Base-by-base conservation (phyloP, 2,329 filamentous ascomycete genomes). In the Didymellaceae sp. region DNA sequence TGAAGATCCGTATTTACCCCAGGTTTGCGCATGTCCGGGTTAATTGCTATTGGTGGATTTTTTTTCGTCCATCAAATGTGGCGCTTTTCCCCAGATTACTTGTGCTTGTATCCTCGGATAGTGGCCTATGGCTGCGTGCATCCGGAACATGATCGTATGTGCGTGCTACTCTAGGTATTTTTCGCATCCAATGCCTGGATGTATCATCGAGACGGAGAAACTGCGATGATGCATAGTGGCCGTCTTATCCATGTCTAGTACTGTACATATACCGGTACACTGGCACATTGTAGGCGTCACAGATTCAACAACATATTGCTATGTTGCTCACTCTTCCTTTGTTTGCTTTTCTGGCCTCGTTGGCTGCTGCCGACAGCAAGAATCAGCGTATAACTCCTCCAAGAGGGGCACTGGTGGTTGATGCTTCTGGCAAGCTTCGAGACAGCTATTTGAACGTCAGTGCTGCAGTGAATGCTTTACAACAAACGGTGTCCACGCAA, bases 361-460 rank as follows among this genome's bases (percentile, higher is more conserved):
- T 33, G 16, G 18, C 25, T 7, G 11, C 39, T 25, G 48, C 48
- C 13, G 35, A 32, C n/a, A 51, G 48, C 25, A 62, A 59, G 11
- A 48, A 57, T n/a, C 38, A 47, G 10, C 40, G 57, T 11, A 55
- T 41, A 1, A 55, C 25, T 13, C 59, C 61, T 9, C 32, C 38
- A 9, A 41, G 34, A 6, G 61, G 61, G 2, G 52, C 61, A 20
- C 8, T 63, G 5, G 50, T 63, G 9, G 61, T 63, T 8, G 61
- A 63, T 38, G 49, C 52, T 2, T 59, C 55, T 1, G 52, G 52
- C 18, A 48, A 52, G 25, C 45, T 60, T 16, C 31, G 33, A 5
- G 47, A 50, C 30, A 61, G 59, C 42, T 59, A 54, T 38, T 37
- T 31, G 9, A 63, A 42, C 21, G 53, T 63, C 35, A 56, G 59